Conservation (phyloP, 495 filamentous ascomycete genomes). For the Aspergillus leporis region DNA sequence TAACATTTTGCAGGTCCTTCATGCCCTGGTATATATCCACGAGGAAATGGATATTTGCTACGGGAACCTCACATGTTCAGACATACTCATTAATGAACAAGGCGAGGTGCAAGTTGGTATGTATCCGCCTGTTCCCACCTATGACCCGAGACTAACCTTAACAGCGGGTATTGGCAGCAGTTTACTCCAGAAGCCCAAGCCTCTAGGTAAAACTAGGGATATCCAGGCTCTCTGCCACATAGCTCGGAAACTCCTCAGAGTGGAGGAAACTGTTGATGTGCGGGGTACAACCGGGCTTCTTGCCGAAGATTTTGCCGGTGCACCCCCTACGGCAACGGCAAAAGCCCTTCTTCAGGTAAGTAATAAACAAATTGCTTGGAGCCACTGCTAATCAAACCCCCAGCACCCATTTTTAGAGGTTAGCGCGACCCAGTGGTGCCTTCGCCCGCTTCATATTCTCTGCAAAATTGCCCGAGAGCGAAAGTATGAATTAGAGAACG, state of each 20-base stretch:
- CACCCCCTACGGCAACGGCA: not conserved
- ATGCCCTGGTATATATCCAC: conserved; percentile 8
- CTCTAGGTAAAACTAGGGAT: conserved; percentile 7
- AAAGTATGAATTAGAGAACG: not conserved
- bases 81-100: conserved; percentile 8
- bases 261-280: not conserved
- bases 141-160: not conserved
- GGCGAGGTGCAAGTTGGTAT: conserved; percentile 9
- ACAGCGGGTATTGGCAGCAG: conserved; percentile 9
- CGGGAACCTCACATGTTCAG: conserved; percentile 1
- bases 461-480: conserved; percentile 5
- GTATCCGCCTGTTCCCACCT: not conserved
- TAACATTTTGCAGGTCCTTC: conserved; percentile 3
- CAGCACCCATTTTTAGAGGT: conserved; percentile 12
- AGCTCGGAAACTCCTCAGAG: conserved; percentile 6
- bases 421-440: conserved; percentile 1
- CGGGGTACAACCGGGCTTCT: conserved; percentile 9
- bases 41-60: conserved; percentile 9
- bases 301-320: conserved; percentile 9
- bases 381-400: not conserved
- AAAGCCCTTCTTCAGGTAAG: conserved; percentile 12
- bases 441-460: conserved; percentile 11
- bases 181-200: not conserved
- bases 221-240: conserved; percentile 7
- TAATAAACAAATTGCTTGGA: conserved; percentile 1